phyloP scores from a whole-genome alignment of 768 basidiomycete genomes.

The Mycena crocata region DNA sequence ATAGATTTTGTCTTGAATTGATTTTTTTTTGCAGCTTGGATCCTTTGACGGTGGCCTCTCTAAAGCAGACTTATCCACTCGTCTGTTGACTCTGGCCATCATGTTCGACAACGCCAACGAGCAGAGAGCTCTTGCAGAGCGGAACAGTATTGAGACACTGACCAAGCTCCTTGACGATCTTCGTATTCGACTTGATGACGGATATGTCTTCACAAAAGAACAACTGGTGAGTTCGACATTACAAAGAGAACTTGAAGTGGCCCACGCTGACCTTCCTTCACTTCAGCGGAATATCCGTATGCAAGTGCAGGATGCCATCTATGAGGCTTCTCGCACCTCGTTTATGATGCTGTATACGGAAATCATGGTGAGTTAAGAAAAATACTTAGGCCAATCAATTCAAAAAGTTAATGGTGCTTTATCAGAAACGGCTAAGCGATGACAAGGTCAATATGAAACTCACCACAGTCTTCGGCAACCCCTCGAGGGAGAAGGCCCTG shows the following conservation, averaged over 20 bases:
- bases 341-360: not conserved
- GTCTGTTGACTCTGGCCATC: not conserved
- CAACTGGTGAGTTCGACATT: not conserved
- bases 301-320: not conserved
- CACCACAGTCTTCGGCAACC: not conserved
- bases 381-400: no score
- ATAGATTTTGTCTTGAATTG: no score
- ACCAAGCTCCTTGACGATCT: not conserved
- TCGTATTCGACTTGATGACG: not conserved
- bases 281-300: not conserved
- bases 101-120: not conserved
- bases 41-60: no score
- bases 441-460: not conserved
- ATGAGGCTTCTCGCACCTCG: not conserved
- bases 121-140: not conserved
- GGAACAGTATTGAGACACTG: not conserved
- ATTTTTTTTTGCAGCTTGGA: no score
- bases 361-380: not conserved
- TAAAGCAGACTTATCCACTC: no score
- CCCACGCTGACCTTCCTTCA: not conserved
- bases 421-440: not conserved
- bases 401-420: not conserved
- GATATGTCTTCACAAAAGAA: not conserved
- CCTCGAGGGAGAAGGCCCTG: not conserved
- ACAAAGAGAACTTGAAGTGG: no score